Percentiles rank a stretch among this genome's conserved stretches.
Evolutionary conservation across 345 rosid genomes (phyloP).

Genomic region (Eucalyptus camaldulensis): DNA sequence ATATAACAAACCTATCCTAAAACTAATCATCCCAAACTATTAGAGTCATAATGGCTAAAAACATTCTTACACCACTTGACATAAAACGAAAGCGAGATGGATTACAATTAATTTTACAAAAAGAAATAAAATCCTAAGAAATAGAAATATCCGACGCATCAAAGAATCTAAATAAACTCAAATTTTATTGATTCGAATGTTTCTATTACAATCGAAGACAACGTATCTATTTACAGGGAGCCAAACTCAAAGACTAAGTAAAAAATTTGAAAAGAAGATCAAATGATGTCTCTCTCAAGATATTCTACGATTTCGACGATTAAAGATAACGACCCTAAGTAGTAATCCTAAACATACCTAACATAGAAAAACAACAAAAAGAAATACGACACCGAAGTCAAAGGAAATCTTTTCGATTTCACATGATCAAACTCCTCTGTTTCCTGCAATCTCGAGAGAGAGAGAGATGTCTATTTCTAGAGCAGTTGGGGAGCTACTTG

Average conservation of each 20-base stretch:
- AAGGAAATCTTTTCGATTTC: not conserved
- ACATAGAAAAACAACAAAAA: not conserved
- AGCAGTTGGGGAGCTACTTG: not conserved
- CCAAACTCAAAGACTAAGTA: not conserved
- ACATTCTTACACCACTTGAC: not conserved
- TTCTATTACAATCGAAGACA: not conserved
- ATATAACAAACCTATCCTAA: fast-evolving
- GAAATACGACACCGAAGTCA: not conserved
- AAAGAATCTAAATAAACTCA: not conserved
- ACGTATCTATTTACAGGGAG: not conserved
- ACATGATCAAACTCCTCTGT: not conserved
- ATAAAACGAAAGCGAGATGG: not conserved
- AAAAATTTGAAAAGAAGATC: not conserved
- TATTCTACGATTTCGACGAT: not conserved
- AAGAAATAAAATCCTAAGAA: not conserved
- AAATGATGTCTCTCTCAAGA: not conserved
- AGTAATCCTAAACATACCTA: not conserved
- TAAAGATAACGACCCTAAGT: not conserved
- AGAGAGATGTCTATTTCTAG: not conserved
- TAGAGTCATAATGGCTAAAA: fast-evolving
- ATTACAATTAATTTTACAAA: not conserved
- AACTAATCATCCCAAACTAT: fast-evolving
- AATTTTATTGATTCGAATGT: not conserved
- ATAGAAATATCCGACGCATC: not conserved
- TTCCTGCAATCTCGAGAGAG: not conserved